Base-by-base conservation (phyloP, 2,329 filamentous ascomycete genomes). In the Aspergillus versicolor region DNA sequence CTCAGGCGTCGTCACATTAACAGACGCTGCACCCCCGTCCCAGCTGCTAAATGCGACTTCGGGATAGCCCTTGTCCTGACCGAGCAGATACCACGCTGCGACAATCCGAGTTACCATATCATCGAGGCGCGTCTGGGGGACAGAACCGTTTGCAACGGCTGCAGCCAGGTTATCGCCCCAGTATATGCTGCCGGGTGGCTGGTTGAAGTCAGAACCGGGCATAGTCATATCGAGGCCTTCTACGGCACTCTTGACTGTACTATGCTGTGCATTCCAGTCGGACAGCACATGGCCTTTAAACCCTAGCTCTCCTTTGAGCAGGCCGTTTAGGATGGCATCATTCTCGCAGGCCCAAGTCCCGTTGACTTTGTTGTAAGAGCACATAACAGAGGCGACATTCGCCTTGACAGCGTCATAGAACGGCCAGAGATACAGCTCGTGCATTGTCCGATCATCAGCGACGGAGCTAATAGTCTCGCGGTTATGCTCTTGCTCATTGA, bases 321-420 rank as follows among this genome's bases (percentile, higher is more conserved):
- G 75, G 44, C 86, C 85, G 69, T 94, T 94, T 63, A 91, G 76
- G 9, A 88, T 74, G 67, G 89, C 87, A 30, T 87, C 88, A 77
- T 94, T 94, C 67, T 93, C 88, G 74, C 91, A 94, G 19, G 75
- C 82, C 64, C 91, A 91, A 7, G 86, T 90, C 73, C 91, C 91
- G 77, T 95, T 95, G 73, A 92, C 70, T 67, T 90, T 88, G 67
- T 79, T 75, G 61, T 79, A 79, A 1, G 60, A 71, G 66, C 80
- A 81, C 79, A 82, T 82, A 13, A 81, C 67, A 2, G 75, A 75
- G 5, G 74, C 67, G 4, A 88, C 85, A 3, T 88, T 87, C 12
- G 87, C 87, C 53, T 81, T 79, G 51, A 91, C 83, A 0, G 86
- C 86, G 67, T 91, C 87, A 13, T 83, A 87, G 67, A 92, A 92